phyloP scores from a whole-genome alignment of 1,284 basidiomycete genomes.

The Athelia sp. region DNA sequence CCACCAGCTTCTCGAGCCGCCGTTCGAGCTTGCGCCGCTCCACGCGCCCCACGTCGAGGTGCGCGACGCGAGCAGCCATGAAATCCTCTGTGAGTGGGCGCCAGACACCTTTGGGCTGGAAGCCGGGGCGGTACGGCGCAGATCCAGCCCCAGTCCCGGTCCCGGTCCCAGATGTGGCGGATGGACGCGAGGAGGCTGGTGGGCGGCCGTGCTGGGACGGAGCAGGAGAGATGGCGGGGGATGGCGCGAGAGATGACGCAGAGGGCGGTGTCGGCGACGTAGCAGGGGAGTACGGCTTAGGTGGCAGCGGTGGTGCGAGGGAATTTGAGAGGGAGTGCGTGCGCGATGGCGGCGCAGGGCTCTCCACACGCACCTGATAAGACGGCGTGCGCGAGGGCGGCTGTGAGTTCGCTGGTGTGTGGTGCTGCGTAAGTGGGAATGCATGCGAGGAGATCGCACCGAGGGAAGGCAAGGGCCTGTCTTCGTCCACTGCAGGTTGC shows the following conservation, averaged over 20 bases:
- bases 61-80: conserved; percentile 47
- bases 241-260: conserved; percentile 18
- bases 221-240: conserved; percentile 23
- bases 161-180: too few species aligned
- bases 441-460: not conserved
- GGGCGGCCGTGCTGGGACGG: too few species aligned
- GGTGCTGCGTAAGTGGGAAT: not conserved
- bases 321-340: conserved; percentile 5
- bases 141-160: conserved; percentile 7
- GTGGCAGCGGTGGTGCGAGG: conserved; percentile 4
- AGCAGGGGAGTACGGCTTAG: conserved; percentile 12
- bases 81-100: conserved; percentile 77
- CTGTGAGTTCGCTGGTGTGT: too few species aligned
- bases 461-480: not conserved
- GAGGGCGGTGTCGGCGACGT: conserved; percentile 16
- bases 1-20: conserved; percentile 81
- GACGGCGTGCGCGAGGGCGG: not conserved
- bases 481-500: not conserved
- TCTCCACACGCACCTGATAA: not conserved
- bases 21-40: conserved; percentile 80
- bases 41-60: conserved; percentile 58
- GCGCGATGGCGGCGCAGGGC: not conserved
- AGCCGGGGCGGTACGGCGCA: conserved; percentile 61
- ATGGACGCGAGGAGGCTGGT: too few species aligned
- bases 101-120: conserved; percentile 65